Conservation (phyloP, 202 grass and related monocot species). For the Digitaria exilis region DNA sequence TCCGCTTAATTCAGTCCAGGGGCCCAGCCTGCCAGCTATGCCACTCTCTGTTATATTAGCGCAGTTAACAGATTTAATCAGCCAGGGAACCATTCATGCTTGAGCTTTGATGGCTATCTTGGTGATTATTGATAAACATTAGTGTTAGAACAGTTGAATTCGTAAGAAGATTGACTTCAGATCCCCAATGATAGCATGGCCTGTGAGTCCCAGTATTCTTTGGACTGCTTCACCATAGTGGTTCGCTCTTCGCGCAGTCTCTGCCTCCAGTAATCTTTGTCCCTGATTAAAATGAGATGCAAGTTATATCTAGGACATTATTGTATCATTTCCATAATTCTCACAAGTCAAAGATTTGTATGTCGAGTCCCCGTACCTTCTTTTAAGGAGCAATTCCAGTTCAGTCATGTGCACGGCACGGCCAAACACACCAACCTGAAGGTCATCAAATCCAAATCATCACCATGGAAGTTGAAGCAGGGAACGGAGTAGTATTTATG, state of each 20-base stretch:
- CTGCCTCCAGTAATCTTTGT: constrained; percentile 61
- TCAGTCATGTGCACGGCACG: constrained; percentile 64
- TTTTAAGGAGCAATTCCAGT: constrained; percentile 66
- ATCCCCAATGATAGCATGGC: constrained; percentile 65
- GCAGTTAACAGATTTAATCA: constrained; percentile 26
- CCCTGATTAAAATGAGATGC: constrained; percentile 35
- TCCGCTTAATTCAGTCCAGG: not conserved
- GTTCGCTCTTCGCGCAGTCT: constrained; percentile 53
- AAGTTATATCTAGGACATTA: not conserved
- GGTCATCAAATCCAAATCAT: constrained; percentile 13
- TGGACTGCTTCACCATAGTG: constrained; percentile 69
- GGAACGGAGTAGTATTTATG: not conserved
- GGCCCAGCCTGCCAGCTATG: not conserved
- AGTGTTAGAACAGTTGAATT: constrained; percentile 17
- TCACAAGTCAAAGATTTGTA: not conserved
- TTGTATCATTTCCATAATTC: not conserved
- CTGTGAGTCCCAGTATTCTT: constrained; percentile 81
- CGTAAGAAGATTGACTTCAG: not conserved
- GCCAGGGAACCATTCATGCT: not conserved
- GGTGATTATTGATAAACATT: constrained; percentile 25
- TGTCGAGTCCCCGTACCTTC: constrained; percentile 35
- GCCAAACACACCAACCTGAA: constrained; percentile 59
- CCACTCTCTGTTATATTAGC: constrained; percentile 8
- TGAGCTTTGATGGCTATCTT: not conserved
- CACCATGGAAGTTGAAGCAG: constrained; percentile 1